phyloP scores from a whole-genome alignment of 2,329 filamentous ascomycete species.

The Trichoderma sp. region DNA sequence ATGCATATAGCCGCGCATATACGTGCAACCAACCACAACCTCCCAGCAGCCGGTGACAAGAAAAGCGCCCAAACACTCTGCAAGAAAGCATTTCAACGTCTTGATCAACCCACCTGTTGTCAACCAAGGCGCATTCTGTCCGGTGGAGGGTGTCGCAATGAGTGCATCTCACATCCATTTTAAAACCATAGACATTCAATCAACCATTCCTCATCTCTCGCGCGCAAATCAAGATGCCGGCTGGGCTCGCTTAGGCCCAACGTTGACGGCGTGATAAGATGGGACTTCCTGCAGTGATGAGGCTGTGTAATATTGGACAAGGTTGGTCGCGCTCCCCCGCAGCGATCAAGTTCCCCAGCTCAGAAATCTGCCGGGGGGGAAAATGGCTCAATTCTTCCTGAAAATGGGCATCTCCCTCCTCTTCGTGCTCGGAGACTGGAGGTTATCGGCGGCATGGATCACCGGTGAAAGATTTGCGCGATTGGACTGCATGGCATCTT shows the following conservation, averaged over 20 bases:
- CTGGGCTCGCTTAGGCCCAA: neutral
- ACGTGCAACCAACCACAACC: neutral
- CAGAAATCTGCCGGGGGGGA: neutral
- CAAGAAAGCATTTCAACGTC: neutral
- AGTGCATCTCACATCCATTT: neutral
- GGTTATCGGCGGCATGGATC: neutral
- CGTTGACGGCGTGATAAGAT: neutral
- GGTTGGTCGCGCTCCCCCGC: slow-evolving; percentile 7
- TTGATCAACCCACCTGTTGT: neutral
- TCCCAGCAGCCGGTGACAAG: neutral
- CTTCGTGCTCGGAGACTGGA: neutral
- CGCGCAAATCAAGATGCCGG: neutral
- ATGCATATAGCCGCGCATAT: slow-evolving; percentile 4
- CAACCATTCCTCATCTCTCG: neutral
- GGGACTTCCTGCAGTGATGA: slow-evolving; percentile 13
- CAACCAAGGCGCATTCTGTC: neutral
- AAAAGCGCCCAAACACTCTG: neutral
- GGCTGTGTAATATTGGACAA: slow-evolving; percentile 27
- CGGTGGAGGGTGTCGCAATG: neutral
- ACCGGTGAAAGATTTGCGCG: neutral
- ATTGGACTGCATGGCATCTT: neutral
- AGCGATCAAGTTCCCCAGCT: neutral
- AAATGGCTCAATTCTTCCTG: neutral
- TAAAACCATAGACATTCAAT: neutral
- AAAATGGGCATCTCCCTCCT: neutral